Conservation (phyloP, 2,329 filamentous ascomycete genomes). For the Eutypella sp. region DNA sequence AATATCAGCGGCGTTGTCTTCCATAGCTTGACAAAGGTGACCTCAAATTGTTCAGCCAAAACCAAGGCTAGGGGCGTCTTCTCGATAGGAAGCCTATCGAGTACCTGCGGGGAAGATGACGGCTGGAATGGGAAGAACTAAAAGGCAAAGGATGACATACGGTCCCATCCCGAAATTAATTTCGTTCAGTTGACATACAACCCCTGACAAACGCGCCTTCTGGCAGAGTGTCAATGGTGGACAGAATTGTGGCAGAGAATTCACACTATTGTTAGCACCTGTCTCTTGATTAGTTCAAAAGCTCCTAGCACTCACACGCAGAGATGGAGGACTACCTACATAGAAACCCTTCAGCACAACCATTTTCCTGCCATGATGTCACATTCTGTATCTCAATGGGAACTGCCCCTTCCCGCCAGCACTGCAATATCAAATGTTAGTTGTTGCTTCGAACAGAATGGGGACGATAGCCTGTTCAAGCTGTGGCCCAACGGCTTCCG, state of each 20-base stretch:
- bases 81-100: no score
- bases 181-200: conserved; percentile 27
- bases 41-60: neutral
- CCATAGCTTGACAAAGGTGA: neutral
- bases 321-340: conserved; percentile 26
- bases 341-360: conserved; percentile 37
- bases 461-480: neutral
- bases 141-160: neutral
- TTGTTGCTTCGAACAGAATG: no score
- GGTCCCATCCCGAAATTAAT: conserved; percentile 38
- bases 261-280: conserved; percentile 41
- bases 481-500: neutral
- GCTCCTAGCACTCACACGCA: neutral
- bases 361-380: conserved; percentile 29
- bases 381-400: conserved; percentile 36
- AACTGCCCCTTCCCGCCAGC: conserved; percentile 33
- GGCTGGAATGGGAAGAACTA: neutral
- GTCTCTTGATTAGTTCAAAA: conserved; percentile 6
- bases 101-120: neutral
- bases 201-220: conserved; percentile 28
- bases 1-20: no score
- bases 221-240: conserved; percentile 35
- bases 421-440: conserved; percentile 12
- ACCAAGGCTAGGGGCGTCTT: no score
- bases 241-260: conserved; percentile 41